These are phyloP conservation scores for Vaccinium darrowii DNA, from an alignment of 148 eudicot species.

Conservation along the genomic window DNA sequence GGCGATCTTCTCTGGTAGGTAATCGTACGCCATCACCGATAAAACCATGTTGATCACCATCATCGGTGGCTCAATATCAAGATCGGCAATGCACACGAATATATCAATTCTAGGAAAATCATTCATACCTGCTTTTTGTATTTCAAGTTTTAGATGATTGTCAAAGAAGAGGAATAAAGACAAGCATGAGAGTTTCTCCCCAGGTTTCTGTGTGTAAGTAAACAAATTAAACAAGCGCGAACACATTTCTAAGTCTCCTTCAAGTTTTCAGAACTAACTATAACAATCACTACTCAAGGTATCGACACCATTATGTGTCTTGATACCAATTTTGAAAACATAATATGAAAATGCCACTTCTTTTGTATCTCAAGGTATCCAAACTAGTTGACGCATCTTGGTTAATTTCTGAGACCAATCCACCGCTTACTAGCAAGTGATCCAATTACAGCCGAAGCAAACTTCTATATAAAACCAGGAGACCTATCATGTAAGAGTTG, in stretches of 20 bases:
- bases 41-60: slow-evolving; percentile 58
- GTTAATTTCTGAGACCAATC: no score
- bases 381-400: no score
- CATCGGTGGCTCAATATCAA: slow-evolving; percentile 52
- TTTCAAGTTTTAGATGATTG: neutral
- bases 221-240: neutral
- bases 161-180: neutral
- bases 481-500: no score
- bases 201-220: neutral
- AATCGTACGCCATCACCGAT: slow-evolving; percentile 63
- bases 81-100: slow-evolving; percentile 70
- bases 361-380: no score
- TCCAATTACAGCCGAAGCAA: no score
- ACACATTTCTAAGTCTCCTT: neutral
- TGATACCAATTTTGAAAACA: no score
- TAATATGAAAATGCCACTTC: no score
- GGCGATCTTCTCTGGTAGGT: slow-evolving; percentile 49
- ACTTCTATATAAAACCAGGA: no score
- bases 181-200: neutral
- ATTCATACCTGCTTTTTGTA: slow-evolving; percentile 34
- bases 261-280: no score
- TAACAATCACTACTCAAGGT: neutral
- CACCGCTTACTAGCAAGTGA: no score
- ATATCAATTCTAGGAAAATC: slow-evolving; percentile 49
- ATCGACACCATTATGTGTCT: no score